Percentiles rank a stretch among this genome's conserved stretches.
These are phyloP conservation scores for Citrus inodora DNA, from an alignment of 345 rosid genomes.

Conservation along the genomic window DNA sequence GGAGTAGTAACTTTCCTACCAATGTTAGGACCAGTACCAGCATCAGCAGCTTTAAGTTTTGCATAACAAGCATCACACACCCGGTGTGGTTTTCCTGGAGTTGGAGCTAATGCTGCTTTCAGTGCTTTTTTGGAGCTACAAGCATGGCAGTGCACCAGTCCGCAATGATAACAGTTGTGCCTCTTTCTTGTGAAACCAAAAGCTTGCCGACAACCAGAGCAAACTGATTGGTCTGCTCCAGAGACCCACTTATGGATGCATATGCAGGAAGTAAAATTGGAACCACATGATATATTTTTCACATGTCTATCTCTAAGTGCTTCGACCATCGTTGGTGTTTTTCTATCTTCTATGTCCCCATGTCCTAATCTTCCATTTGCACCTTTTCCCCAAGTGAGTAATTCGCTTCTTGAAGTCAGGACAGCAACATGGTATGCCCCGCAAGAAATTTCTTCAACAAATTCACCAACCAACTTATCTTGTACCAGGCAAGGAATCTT, in stretches of 20 bases:
- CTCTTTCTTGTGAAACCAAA: constrained; percentile 96
- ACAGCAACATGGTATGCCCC: constrained; percentile 87
- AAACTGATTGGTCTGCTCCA: constrained; percentile 88
- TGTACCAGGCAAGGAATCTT: constrained; percentile 75
- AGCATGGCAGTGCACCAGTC: constrained; percentile 88
- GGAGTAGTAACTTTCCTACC: constrained; percentile 41
- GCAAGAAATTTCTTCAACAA: constrained; percentile 88
- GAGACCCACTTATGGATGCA: constrained; percentile 98
- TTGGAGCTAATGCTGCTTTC: constrained; percentile 95
- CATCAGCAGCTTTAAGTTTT: constrained; percentile 79
- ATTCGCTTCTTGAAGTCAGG: constrained; percentile 89
- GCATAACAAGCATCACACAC: constrained; percentile 89
- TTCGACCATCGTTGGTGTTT: constrained; percentile 74
- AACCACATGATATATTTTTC: constrained; percentile 88
- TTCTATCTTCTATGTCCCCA: constrained; percentile 76
- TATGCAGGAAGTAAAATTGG: constrained; percentile 83
- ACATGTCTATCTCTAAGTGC: constrained; percentile 81
- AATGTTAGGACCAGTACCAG: constrained; percentile 31
- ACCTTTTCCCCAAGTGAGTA: constrained; percentile 95
- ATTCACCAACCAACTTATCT: constrained; percentile 86
- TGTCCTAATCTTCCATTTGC: constrained; percentile 89
- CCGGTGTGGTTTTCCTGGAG: constrained; percentile 96
- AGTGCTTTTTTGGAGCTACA: constrained; percentile 95
- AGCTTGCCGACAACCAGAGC: constrained; percentile 88
- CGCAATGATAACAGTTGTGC: constrained; percentile 92